Base-by-base conservation (phyloP, 2,329 filamentous ascomycete genomes). In the Didymella arachidicola region DNA sequence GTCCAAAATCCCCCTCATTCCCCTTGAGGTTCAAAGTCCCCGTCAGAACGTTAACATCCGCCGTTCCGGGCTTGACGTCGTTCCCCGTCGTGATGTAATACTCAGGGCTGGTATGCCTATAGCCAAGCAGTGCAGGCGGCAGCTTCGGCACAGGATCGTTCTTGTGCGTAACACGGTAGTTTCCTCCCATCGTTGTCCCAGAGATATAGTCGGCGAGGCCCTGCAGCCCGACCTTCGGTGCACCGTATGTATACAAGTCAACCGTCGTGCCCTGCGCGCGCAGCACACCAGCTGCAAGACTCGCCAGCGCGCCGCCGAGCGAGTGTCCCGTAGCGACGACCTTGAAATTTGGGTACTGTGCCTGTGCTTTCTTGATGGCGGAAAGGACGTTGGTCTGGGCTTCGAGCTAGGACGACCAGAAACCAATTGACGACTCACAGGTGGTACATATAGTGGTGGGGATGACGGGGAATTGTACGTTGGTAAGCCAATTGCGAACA, bases 131-230 rank as follows among this genome's bases (percentile, higher is more conserved):
- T 57, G 70, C 86, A 76, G 87, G 84, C 1, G 89, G 89, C 36
- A 93, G 80, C 42, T 86, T 83, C 0, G 90, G 87, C 1, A 92
- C 84, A 0, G 88, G 86, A 72, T 93, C 90, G 65, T 84, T 79
- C 41, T 76, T 77, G 76, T 92, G 89, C 1, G 89, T 92, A 50
- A 91, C 79, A 62, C 89, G 86, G 78, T 82, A 88, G 63, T 85
- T 83, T 54, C 71, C 71, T 53, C 80, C 78, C 2, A 84, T 84
- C 1, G 77, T 58, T 65, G 88, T 85, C 46, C 66, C 65, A 7
- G 80, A 81, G 60, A 91, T 78, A 69, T 81, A 88, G 50, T 79
- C 70, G 52, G 81, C 82, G 57, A 89, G 81, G 18, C 73, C 79
- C 2, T 72, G 68, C 73, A 89, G 87, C 59, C 87, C 89, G 18